Evolutionary conservation across 371 early-diverging fungal species (phyloP).

Genomic region (Furculomyces boomerangus): DNA sequence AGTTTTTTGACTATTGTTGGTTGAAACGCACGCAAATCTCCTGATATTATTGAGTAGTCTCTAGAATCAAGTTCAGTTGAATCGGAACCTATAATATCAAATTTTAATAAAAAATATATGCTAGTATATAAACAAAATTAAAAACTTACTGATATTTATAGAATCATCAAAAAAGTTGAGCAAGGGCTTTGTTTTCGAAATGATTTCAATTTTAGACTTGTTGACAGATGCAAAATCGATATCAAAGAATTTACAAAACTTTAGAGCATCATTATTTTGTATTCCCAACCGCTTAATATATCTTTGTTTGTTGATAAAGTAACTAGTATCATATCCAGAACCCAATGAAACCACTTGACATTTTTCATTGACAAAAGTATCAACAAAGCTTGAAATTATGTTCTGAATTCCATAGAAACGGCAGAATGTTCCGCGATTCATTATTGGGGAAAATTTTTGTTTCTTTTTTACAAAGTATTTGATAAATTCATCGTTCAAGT

Average conservation of each 20-base stretch:
- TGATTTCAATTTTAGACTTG: conserved; percentile 45
- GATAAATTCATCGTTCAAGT: conserved; percentile 64
- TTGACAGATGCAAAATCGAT: conserved; percentile 84
- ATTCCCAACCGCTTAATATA: neutral
- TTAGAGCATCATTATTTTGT: neutral
- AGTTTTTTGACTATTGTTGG: conserved; percentile 35
- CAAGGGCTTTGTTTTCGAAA: conserved; percentile 37
- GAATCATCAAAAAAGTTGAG: conserved; percentile 28
- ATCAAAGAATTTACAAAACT: conserved; percentile 52
- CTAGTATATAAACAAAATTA: neutral
- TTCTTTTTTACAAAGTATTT: conserved; percentile 47
- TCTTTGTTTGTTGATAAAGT: conserved; percentile 49
- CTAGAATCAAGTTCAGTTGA: conserved; percentile 36
- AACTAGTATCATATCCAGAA: conserved; percentile 87
- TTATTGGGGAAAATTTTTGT: conserved; percentile 63
- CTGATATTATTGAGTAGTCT: conserved; percentile 53
- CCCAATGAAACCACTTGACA: conserved; percentile 77
- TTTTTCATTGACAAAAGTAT: conserved; percentile 7
- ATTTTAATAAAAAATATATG: conserved; percentile 8
- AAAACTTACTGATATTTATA: conserved; percentile 20
- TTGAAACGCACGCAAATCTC: conserved; percentile 57
- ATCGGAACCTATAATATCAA: conserved; percentile 38
- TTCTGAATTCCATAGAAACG: conserved; percentile 46
- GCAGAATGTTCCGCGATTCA: conserved; percentile 77
- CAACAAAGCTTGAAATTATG: conserved; percentile 39